Base-by-base conservation (phyloP, 2,329 filamentous ascomycete genomes). In the Penicillium sp. region DNA sequence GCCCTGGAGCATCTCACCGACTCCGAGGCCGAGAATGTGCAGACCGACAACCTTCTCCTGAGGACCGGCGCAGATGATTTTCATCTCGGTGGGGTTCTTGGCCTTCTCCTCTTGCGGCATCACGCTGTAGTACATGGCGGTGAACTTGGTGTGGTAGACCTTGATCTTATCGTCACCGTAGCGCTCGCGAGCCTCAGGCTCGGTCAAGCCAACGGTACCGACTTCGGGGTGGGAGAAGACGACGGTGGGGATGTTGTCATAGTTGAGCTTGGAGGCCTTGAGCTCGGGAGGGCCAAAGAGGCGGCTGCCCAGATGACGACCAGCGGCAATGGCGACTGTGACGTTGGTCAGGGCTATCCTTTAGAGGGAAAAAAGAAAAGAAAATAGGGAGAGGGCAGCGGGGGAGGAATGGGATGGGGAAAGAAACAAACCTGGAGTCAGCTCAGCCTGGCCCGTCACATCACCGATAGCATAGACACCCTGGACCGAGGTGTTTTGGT, bases 1-100 rank as follows among this genome's bases (percentile, higher is more conserved):
- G 55, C 86, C 80, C 70, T 90, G 80, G 60, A 88, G 74, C 81
- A 89, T 85, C 77, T 90, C 79, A 57, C 74, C 64, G 49, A 74
- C 66, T 9, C 67, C 65, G 33, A 74, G 60, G 55, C 76, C 63
- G 55, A 79, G 55, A 46, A 77, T 73, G 56, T 77, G 75, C 51
- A 78, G 48, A 11, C 75, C 75, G 24, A 77, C 74, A 35, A 78
- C 65, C 60, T 73, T 75, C 64, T 77, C 75, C 38, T 76, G 70
- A 2, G 67, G 66, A 0, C 74, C 74, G 4, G 69, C 66, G 45
- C 73, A 76, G 41, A 78, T 64, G 27, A 78, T 62, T 63, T 78
- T 77, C 64, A 76, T 75, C 60, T 76, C 66, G 1, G 74, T 77
- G 3, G 75, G 75, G 57, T 73, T 68, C 62, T 74, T 70, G 48